phyloP scores from a whole-genome alignment of 371 early-diverging fungal species.

The Massospora cicadina region DNA sequence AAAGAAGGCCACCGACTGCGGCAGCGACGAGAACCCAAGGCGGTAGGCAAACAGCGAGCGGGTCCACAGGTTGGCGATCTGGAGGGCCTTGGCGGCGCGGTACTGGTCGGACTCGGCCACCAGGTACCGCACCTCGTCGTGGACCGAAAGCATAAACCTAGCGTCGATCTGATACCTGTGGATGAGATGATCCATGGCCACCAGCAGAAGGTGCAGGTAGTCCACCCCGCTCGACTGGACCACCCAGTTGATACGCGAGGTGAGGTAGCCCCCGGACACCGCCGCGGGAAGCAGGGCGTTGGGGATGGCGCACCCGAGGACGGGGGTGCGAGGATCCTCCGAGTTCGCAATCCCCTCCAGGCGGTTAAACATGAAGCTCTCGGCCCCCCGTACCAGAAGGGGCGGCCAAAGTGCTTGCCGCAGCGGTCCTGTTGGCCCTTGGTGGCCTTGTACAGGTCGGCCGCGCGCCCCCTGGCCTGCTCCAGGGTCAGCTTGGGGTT shows the following conservation, averaged over 20 bases:
- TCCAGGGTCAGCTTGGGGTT: slow-evolving; percentile 45
- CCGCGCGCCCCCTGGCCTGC: slow-evolving; percentile 45
- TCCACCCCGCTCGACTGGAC: slow-evolving; percentile 99
- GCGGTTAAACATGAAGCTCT: slow-evolving; percentile 87
- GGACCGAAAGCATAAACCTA: slow-evolving; percentile 83
- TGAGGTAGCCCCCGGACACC: slow-evolving; percentile 48
- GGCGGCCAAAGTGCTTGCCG: slow-evolving; percentile 16
- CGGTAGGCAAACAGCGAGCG: slow-evolving; percentile 72
- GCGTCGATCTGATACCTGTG: slow-evolving; percentile 55
- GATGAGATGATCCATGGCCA: slow-evolving; percentile 73
- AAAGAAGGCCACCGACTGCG: slow-evolving; percentile 86
- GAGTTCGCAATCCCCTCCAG: slow-evolving; percentile 69
- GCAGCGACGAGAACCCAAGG: slow-evolving; percentile 72
- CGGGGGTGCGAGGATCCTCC: slow-evolving; percentile 69
- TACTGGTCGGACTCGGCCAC: slow-evolving; percentile 54
- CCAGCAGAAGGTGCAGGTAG: slow-evolving; percentile 85
- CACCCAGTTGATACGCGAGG: slow-evolving; percentile 90
- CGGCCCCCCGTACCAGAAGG: slow-evolving; percentile 81
- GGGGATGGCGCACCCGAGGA: slow-evolving; percentile 72
- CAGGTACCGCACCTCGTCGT: slow-evolving; percentile 89
- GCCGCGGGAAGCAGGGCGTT: slow-evolving; percentile 54
- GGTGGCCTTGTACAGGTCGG: slow-evolving; percentile 54
- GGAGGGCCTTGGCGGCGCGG: slow-evolving; percentile 70
- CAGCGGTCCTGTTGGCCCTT: slow-evolving; percentile 45
- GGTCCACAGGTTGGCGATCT: slow-evolving; percentile 87